A percentile compares a stretch with the other conserved stretches of the same genome.
Conservation (phyloP, 805 yeast species). For the Lachancea cidri region DNA sequence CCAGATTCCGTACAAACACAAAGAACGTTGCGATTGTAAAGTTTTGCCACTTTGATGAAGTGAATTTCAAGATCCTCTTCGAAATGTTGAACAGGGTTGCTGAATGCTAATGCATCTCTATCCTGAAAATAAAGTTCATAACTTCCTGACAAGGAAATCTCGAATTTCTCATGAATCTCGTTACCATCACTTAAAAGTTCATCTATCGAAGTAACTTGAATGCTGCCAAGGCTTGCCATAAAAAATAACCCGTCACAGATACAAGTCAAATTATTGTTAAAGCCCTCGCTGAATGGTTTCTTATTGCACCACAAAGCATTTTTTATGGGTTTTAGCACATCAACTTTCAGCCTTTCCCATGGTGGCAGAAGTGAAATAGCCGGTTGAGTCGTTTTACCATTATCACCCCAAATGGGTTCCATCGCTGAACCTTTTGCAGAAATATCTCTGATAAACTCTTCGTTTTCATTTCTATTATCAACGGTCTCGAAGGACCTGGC, state of each 20-base stretch:
- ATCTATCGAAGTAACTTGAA: constrained; percentile 13
- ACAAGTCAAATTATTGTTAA: constrained; percentile 14
- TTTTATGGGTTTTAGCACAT: constrained; percentile 8
- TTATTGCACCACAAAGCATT: background rate
- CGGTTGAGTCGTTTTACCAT: constrained; percentile 12
- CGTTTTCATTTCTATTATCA: background rate
- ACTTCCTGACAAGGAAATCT: constrained; percentile 1
- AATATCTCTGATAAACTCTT: background rate
- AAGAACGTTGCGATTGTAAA: constrained; percentile 40
- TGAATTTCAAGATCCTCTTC: constrained; percentile 43
- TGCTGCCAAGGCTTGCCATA: constrained; percentile 7
- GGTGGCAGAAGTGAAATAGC: constrained; percentile 19
- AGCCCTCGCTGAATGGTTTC: constrained; percentile 1
- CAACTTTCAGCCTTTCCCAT: constrained; percentile 16
- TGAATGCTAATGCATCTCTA: background rate
- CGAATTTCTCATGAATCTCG: background rate
- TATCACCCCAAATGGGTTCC: constrained; percentile 6
- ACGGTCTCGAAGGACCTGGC: constrained; percentile 1
- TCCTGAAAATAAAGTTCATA: constrained; percentile 2
- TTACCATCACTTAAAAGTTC: constrained; percentile 1
- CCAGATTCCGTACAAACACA: constrained; percentile 56
- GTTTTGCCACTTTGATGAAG: constrained; percentile 36
- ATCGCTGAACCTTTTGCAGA: background rate
- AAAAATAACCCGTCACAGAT: constrained; percentile 11
- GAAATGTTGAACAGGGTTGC: background rate